Percentiles rank a stretch among this genome's conserved stretches.
These are phyloP conservation scores for Fragaria vesca DNA, from an alignment of 306 rosid species.

Conservation along the genomic window DNA sequence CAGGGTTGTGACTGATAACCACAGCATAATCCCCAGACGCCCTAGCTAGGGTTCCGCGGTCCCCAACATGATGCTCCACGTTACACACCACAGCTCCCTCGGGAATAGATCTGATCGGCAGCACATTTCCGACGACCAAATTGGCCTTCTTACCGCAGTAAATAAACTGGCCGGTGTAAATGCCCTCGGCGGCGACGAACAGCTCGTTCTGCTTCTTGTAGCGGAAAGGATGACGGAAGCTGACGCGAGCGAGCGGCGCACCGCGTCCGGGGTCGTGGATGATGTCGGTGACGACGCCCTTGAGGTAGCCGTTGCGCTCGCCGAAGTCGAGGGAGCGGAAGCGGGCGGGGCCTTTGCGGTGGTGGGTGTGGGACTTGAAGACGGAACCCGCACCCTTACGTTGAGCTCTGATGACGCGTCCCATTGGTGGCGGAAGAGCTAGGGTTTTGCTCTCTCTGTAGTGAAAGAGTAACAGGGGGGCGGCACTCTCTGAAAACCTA, in stretches of 20 bases:
- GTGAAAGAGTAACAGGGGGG: no score
- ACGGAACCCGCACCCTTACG: conserved; percentile 32
- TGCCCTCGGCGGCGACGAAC: conserved; percentile 30
- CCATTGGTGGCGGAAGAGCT: conserved; percentile 12
- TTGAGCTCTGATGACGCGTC: conserved; percentile 25
- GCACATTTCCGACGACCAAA: conserved; percentile 28
- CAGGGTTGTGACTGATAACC: conserved; percentile 29
- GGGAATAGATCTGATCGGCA: conserved; percentile 29
- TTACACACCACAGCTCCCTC: conserved; percentile 34
- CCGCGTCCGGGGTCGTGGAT: conserved; percentile 38
- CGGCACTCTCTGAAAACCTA: no score
- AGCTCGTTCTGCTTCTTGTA: conserved; percentile 36
- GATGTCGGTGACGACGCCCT: conserved; percentile 28
- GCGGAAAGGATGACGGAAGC: conserved; percentile 32
- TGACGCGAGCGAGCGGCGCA: conserved; percentile 27
- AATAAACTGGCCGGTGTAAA: conserved; percentile 31
- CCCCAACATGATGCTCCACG: conserved; percentile 34
- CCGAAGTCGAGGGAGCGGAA: conserved; percentile 31
- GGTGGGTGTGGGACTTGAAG: conserved; percentile 36
- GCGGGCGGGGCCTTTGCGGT: conserved; percentile 32
- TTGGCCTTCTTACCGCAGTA: conserved; percentile 36
- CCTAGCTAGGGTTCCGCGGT: conserved; percentile 30
- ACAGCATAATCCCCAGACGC: conserved; percentile 33
- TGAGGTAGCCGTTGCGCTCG: conserved; percentile 34
- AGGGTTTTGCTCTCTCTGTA: neutral